phyloP scores from a whole-genome alignment of 108 stramenopile species.

The Cyclostephanos invisitatus region DNA sequence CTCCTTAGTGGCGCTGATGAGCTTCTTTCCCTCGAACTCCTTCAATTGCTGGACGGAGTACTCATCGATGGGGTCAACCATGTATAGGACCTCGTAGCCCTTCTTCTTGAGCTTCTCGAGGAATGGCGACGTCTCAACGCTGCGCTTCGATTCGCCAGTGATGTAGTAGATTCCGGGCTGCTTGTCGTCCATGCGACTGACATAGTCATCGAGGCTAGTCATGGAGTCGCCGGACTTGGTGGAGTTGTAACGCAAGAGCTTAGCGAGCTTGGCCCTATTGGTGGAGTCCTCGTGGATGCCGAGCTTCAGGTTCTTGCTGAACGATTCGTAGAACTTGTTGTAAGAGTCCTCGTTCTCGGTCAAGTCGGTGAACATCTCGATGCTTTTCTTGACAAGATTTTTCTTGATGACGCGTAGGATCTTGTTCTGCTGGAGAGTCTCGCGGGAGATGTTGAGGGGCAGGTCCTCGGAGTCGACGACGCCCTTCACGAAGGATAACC shows the following conservation, averaged over 20 bases:
- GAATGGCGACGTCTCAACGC: conserved; percentile 99
- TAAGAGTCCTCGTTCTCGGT: conserved; percentile 99
- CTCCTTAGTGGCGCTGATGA: conserved; percentile 99
- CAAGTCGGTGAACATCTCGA: conserved; percentile 99
- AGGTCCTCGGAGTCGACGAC: conserved; percentile 99
- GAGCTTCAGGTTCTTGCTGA: conserved; percentile 99
- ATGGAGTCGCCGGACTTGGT: conserved; percentile 99
- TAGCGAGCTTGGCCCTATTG: conserved; percentile 99
- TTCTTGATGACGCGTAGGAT: conserved; percentile 99
- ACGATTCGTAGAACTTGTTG: conserved; percentile 99
- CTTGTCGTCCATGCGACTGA: conserved; percentile 97
- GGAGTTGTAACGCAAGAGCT: conserved; percentile 98
- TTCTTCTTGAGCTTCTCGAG: conserved; percentile 99
- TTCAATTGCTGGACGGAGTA: conserved; percentile 99
- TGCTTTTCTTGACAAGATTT: conserved; percentile 99
- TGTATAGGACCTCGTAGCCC: conserved; percentile 99
- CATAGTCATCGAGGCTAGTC: conserved; percentile 99
- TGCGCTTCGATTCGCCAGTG: conserved; percentile 98
- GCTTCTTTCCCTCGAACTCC: conserved; percentile 99
- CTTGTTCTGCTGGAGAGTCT: conserved; percentile 99
- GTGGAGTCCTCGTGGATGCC: conserved; percentile 99
- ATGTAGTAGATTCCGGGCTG: conserved; percentile 99
- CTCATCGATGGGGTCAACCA: conserved; percentile 99
- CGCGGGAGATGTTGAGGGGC: conserved; percentile 99
- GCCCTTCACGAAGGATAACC: conserved; percentile 98